Conservation (phyloP, 768 basidiomycete genomes). For the Suillus lakei region DNA sequence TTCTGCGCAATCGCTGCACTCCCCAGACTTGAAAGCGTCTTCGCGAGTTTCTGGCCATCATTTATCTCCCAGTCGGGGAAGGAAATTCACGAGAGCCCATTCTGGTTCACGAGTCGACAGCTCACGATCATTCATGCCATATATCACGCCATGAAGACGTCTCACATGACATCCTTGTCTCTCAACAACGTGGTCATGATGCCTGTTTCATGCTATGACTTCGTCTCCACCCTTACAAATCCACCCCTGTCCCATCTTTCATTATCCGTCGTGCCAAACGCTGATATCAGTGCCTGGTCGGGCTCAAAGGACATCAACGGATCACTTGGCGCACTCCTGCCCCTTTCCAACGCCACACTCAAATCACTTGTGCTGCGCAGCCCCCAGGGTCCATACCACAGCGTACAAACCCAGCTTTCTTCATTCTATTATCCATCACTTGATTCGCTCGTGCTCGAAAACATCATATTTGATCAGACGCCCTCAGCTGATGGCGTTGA, state of each 20-base stretch:
- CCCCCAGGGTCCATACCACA: conserved; percentile 35
- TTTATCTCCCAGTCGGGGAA: conserved; percentile 27
- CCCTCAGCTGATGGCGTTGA: conserved; percentile 28
- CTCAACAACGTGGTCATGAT: conserved; percentile 30
- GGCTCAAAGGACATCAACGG: conserved; percentile 35
- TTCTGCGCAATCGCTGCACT: conserved; percentile 26
- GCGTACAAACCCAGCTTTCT: conserved; percentile 24
- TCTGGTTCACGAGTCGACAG: conserved; percentile 37
- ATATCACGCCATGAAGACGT: conserved; percentile 27
- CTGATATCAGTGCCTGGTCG: conserved; percentile 34
- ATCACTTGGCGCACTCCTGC: conserved; percentile 30
- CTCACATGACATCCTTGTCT: conserved; percentile 23
- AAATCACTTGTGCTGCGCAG: conserved; percentile 30
- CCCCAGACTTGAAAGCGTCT: conserved; percentile 24
- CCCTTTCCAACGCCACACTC: conserved; percentile 21
- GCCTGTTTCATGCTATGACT: conserved; percentile 31
- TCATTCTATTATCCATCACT: conserved; percentile 30
- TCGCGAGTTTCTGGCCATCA: conserved; percentile 37
- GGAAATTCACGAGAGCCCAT: conserved; percentile 33
- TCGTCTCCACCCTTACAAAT: conserved; percentile 27
- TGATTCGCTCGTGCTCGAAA: conserved; percentile 32
- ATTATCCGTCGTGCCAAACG: conserved; percentile 35
- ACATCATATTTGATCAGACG: conserved; percentile 31
- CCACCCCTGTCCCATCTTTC: conserved; percentile 35
- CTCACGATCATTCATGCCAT: conserved; percentile 27